These are phyloP conservation scores for Mucor lusitanicus DNA, from an alignment of 371 early-diverging fungal species.

Conservation along the genomic window DNA sequence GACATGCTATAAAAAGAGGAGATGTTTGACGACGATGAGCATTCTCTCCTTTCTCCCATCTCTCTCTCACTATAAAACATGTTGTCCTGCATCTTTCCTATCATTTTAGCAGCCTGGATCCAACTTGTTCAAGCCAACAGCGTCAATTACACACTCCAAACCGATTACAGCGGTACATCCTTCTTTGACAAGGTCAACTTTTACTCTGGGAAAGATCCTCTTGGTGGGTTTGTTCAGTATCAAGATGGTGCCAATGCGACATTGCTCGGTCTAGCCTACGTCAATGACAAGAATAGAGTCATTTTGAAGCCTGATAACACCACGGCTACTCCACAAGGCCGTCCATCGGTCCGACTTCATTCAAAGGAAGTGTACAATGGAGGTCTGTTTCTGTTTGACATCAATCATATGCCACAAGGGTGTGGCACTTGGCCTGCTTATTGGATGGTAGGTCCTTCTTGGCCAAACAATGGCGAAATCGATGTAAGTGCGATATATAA, in stretches of 20 bases:
- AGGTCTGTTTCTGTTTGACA: conserved; percentile 37
- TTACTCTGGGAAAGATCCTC: conserved; percentile 41
- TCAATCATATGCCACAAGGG: conserved; percentile 39
- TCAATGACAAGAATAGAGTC: conserved; percentile 5
- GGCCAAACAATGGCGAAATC: conserved; percentile 43
- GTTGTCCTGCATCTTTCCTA: too few relatives aligned
- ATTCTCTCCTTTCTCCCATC: neutral
- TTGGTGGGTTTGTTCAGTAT: conserved; percentile 50
- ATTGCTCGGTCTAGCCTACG: conserved; percentile 3
- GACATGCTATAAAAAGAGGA: neutral
- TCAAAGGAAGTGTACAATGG: conserved; percentile 12
- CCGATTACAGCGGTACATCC: neutral
- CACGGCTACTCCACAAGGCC: conserved; percentile 15
- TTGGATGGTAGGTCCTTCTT: conserved; percentile 38
- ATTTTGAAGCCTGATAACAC: conserved; percentile 19
- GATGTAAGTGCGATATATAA: too few relatives aligned
- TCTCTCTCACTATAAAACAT: neutral
- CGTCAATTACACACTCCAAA: neutral
- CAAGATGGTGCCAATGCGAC: conserved; percentile 27
- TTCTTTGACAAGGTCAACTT: conserved; percentile 41
- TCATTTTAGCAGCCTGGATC: neutral
- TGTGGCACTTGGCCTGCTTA: conserved; percentile 45
- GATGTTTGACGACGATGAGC: neutral
- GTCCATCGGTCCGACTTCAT: conserved; percentile 27
- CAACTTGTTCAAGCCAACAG: neutral